Base-by-base conservation (phyloP, 768 basidiomycete species). In the Boletus rufocinnamomeus region DNA sequence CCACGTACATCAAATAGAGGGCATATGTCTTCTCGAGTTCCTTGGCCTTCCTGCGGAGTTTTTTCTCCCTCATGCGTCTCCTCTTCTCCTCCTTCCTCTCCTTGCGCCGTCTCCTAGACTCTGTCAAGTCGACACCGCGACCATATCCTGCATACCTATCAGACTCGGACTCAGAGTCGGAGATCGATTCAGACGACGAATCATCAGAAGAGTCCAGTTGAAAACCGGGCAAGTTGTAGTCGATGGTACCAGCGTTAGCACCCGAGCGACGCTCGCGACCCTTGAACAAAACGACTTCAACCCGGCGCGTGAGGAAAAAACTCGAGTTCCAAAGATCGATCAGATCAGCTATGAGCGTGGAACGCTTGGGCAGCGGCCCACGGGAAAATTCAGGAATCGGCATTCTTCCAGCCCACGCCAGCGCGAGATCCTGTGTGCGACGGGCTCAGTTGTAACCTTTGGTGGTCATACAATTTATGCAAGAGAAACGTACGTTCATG, bases 241-340 rank as follows among this genome's bases (percentile, higher is more conserved):
- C 89, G 38, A 83, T 62, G 1, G 74, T 64, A 45, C 89, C 89
- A 0, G 76, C 75, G 32, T 73, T 74, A 6, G 77, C 76, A 3
- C 91, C 91, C n/a, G 89, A 85, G 61, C 88, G 86, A 37, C 89
- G 83, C 72, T 91, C 86, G 48, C 81, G 83, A 44, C 91, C 91
- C 69, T 85, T 89, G 78, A 84, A 93, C n/a, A 94, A 77, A 38
- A 91, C 80, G 48, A 91, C 74, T 64, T 94, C 91, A n/a, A 89
- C 82, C 21, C 87, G 86, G 45, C 91, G 89, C 37, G 79, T 74
- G 56, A 80, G 68, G 80, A 92, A 92, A 74, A 91, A 94, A 9
- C 82, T 84, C 32, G 75, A 69, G 69, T 93, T 93, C 91, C 91
- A 94, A 32, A 89, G 75, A 60, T 92, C 84, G 62, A 93, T 76